Base-by-base conservation (phyloP, 2,329 filamentous ascomycete genomes). In the Clonostachys rosea region DNA sequence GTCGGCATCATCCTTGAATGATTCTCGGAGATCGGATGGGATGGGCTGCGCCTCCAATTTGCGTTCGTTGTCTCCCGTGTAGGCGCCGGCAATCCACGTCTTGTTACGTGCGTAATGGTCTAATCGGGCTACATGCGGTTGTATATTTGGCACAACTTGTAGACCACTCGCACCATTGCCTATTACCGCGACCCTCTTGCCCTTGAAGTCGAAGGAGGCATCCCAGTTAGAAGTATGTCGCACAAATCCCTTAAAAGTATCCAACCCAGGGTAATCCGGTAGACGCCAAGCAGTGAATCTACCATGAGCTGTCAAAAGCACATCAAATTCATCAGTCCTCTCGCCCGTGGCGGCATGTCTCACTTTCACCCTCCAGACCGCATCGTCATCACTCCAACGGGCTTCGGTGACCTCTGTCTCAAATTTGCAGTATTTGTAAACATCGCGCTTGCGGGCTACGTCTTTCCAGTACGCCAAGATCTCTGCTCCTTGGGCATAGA, bases 11-110 rank as follows among this genome's bases (percentile, higher is more conserved):
- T 12, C 24, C 6, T 30, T 30, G 16, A 36, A 36, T 30, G 73
- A 70, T 17, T 79, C 69, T 5, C 72, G 68, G 47, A 81, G 76
- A 18, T 83, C 78, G 2, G 75, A 54, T 0, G 70, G 62, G 53
- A 79, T 81, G 1, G 70, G 69, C 42, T 84, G 81, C 0, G 83
- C 72, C 34, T 75, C 76, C 1, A 79, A 66, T 33, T 74, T 76
- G 34, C 80, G 74, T 54, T 77, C 65, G 24, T 30, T 30, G 49
- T 77, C 66, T 34, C 78, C 71, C 0, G 77, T 78, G 62, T 82
- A 85, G 12, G 80, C 79, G 2, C 78, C 73, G 0, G 84, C 80
- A 30, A 88, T 80, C 85, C 85, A 89, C 0, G 84, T 87, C 34
- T 70, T 76, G 54, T 77, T 83, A 10, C 84, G 70, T 2, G 76